These are phyloP conservation scores for Calonectria hawksworthii DNA, from an alignment of 2,329 filamentous ascomycete genomes.

Conservation along the genomic window DNA sequence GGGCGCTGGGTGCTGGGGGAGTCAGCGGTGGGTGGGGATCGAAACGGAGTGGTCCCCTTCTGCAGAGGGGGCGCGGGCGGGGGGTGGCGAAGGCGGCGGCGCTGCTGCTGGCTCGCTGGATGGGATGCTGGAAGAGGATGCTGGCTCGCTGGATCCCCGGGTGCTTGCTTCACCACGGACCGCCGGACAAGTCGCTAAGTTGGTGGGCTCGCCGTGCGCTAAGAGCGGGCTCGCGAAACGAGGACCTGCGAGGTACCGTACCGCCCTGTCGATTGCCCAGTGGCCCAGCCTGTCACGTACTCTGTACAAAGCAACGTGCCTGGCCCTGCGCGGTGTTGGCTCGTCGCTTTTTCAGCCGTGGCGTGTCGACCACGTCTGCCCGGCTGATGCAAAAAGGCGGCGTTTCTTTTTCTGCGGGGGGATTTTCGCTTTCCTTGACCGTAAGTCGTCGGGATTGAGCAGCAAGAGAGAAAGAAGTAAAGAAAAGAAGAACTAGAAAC, in stretches of 20 bases:
- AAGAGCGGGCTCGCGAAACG: conserved; percentile 16
- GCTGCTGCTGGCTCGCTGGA: neutral
- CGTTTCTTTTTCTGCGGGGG: neutral
- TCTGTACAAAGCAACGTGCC: conserved; percentile 5
- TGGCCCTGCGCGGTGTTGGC: neutral
- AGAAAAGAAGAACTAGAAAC: neutral
- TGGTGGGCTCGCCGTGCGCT: conserved; percentile 29
- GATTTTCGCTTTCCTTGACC: neutral
- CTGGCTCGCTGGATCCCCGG: neutral
- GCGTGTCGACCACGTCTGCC: neutral
- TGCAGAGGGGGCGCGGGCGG: conserved; percentile 1
- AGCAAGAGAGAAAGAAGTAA: no score
- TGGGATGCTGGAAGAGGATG: neutral
- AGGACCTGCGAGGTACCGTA: conserved; percentile 3
- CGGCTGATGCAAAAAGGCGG: neutral
- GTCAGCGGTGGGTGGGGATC: neutral
- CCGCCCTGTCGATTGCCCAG: neutral
- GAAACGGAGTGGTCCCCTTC: neutral
- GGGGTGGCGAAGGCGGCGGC: conserved; percentile 9
- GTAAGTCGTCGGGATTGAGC: neutral
- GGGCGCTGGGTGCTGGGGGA: neutral
- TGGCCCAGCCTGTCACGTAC: neutral
- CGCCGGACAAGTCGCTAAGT: conserved; percentile 29
- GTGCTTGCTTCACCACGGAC: conserved; percentile 9
- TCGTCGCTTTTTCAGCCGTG: conserved; percentile 2